phyloP scores from a whole-genome alignment of 2,329 filamentous ascomycete genomes.

The Huntiella abstrusa region DNA sequence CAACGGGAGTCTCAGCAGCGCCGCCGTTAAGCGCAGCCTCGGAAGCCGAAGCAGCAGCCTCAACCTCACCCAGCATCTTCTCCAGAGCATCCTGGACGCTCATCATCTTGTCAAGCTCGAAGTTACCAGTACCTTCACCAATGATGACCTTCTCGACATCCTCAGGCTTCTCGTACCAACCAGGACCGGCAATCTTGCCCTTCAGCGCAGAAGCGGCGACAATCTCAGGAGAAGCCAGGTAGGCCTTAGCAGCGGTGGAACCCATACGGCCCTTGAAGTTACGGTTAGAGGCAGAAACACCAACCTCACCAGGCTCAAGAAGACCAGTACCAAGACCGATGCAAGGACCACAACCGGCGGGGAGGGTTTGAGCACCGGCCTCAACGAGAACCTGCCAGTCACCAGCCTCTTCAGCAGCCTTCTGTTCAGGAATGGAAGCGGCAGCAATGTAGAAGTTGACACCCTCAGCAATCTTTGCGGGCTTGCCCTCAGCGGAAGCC shows the following conservation, averaged over 20 bases:
- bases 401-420: slow-evolving; percentile 56
- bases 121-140: slow-evolving; percentile 52
- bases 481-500: slow-evolving; percentile 43
- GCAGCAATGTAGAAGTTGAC: slow-evolving; percentile 84
- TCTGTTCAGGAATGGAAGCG: slow-evolving; percentile 61
- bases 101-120: slow-evolving; percentile 43
- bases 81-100: slow-evolving; percentile 53
- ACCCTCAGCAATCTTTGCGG: slow-evolving; percentile 51
- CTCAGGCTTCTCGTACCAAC: slow-evolving; percentile 56
- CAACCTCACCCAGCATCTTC: slow-evolving; percentile 49
- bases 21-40: slow-evolving; percentile 26
- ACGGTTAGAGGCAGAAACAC: slow-evolving; percentile 66
- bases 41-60: slow-evolving; percentile 37
- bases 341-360: slow-evolving; percentile 63
- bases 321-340: slow-evolving; percentile 67
- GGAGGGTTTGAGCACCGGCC: slow-evolving; percentile 55
- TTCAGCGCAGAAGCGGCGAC: slow-evolving; percentile 73
- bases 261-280: slow-evolving; percentile 93
- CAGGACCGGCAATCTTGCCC: slow-evolving; percentile 57
- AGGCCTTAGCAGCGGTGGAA: slow-evolving; percentile 57
- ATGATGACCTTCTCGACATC: slow-evolving; percentile 47
- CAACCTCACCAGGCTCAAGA: slow-evolving; percentile 68
- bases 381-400: slow-evolving; percentile 72
- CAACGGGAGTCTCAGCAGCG: slow-evolving; percentile 16
- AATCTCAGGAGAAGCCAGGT: slow-evolving; percentile 75